phyloP scores from a whole-genome alignment of 352 stramenopile species.

The Phytophthora pseudosyringae region DNA sequence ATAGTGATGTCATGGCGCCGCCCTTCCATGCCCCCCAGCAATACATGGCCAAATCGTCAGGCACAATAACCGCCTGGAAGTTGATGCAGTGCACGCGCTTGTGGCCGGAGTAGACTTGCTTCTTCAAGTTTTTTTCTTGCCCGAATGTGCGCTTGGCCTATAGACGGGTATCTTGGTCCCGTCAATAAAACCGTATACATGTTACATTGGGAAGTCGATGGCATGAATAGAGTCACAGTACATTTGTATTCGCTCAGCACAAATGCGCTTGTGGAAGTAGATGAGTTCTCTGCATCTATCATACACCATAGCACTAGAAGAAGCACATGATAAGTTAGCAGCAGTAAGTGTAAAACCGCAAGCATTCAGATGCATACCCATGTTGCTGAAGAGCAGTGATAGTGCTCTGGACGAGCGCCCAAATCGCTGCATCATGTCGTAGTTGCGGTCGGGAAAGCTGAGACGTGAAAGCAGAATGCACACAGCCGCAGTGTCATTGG shows the following conservation, averaged over 20 bases:
- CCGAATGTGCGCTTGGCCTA: background rate
- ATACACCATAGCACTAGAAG: background rate
- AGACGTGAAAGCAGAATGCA: background rate
- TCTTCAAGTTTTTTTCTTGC: constrained; percentile 15
- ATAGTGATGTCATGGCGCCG: constrained; percentile 16
- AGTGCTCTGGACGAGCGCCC: background rate
- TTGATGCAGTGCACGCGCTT: constrained; percentile 12
- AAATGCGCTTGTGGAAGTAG: constrained; percentile 13
- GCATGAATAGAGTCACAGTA: constrained; percentile 2
- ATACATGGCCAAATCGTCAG: constrained; percentile 7
- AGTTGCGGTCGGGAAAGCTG: background rate
- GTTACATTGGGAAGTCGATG: background rate
- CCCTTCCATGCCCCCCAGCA: constrained; percentile 18
- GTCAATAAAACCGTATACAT: background rate
- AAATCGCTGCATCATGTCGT: constrained; percentile 1
- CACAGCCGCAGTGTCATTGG: background rate
- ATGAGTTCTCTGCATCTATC: constrained; percentile 7
- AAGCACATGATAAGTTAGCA: background rate
- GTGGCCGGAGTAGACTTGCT: constrained; percentile 11
- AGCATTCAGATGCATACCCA: background rate
- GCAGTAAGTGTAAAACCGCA: background rate
- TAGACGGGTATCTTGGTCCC: constrained; percentile 8
- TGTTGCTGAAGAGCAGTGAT: background rate
- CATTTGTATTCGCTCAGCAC: constrained; percentile 9
- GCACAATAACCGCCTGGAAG: constrained; percentile 3